Conservation (phyloP, 352 stramenopile genomes). For the Phytophthora parvispora region DNA sequence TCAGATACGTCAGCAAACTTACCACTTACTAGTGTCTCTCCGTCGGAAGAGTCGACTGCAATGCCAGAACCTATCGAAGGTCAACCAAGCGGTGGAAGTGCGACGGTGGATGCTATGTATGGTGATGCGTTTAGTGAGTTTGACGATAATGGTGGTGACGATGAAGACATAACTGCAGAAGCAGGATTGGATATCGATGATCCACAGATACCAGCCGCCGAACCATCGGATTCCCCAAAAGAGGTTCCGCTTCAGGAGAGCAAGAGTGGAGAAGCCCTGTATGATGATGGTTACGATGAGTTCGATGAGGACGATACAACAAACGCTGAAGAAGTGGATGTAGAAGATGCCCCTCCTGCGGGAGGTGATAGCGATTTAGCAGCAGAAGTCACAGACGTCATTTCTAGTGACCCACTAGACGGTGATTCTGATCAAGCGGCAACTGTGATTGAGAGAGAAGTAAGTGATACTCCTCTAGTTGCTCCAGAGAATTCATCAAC, state of each 20-base stretch:
- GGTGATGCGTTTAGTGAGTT: conserved; percentile 68
- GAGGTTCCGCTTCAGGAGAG: conserved; percentile 24
- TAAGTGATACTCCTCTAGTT: conserved; percentile 2
- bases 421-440: not conserved
- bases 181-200: conserved; percentile 22
- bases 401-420: not conserved
- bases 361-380: conserved; percentile 1
- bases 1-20: not conserved
- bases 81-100: conserved; percentile 17
- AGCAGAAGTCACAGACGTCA: not conserved
- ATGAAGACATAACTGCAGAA: conserved; percentile 41
- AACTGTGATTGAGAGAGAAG: not conserved
- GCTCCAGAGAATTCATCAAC: not conserved
- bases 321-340: conserved; percentile 6
- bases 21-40: not conserved
- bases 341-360: not conserved
- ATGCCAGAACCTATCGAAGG: not conserved
- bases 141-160: conserved; percentile 52
- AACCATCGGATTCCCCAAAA: not conserved
- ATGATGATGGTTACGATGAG: conserved; percentile 43
- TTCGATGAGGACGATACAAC: conserved; percentile 37
- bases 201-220: not conserved
- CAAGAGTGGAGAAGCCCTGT: conserved; percentile 51
- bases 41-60: conserved; percentile 3
- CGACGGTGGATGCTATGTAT: conserved; percentile 58